A percentile compares a stretch with the other conserved stretches of the same genome.
Evolutionary conservation across 2,329 filamentous ascomycete species (phyloP).

Genomic region (Calonectria leucothoes): DNA sequence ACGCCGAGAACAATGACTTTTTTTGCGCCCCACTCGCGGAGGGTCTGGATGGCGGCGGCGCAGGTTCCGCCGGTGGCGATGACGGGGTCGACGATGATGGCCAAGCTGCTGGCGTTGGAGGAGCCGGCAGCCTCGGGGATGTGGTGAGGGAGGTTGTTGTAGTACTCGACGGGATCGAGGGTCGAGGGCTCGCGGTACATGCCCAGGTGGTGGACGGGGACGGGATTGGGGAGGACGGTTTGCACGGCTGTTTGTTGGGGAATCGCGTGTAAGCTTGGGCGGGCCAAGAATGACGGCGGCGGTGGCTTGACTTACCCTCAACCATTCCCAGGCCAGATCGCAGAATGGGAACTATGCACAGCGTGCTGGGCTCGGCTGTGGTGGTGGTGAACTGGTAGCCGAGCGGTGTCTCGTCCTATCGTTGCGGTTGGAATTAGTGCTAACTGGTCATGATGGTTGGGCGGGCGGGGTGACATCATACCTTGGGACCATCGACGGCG

Average conservation of each 20-base stretch:
- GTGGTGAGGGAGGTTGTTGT: constrained; percentile 94
- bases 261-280: constrained; percentile 19
- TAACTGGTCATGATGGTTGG: background rate
- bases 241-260: constrained; percentile 72
- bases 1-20: constrained; percentile 82
- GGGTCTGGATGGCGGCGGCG: constrained; percentile 87
- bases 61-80: constrained; percentile 95
- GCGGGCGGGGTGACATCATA: constrained; percentile 51
- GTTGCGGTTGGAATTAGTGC: background rate
- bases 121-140: constrained; percentile 50
- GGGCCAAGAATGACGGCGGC: background rate
- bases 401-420: constrained; percentile 80
- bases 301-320: constrained; percentile 67
- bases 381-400: constrained; percentile 79
- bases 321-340: constrained; percentile 93
- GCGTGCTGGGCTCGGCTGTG: constrained; percentile 70
- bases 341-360: constrained; percentile 92
- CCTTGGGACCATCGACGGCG: constrained; percentile 69
- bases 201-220: constrained; percentile 92
- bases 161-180: constrained; percentile 93
- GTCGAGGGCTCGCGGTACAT: constrained; percentile 92
- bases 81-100: constrained; percentile 89
- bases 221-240: constrained; percentile 81
- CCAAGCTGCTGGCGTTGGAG: constrained; percentile 64
- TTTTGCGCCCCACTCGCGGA: constrained; percentile 92